phyloP scores from a whole-genome alignment of 352 stramenopile species.

The Pythium aristosporum region DNA sequence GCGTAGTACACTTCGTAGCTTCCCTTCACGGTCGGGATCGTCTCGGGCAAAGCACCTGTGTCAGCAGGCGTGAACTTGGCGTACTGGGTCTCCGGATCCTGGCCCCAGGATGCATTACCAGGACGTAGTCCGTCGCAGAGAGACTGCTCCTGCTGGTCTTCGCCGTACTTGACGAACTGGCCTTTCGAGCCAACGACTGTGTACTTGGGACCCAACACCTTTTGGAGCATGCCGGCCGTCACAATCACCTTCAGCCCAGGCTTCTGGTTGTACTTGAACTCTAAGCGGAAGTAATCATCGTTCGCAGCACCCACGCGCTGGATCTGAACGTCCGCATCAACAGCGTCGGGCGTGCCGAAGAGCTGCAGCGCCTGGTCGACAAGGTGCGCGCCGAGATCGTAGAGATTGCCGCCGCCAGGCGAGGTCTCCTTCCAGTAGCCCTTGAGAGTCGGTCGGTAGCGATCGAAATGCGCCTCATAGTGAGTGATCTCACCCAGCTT shows the following conservation, averaged over 20 bases:
- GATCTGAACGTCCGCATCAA: conserved; percentile 67
- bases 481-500: conserved; percentile 51
- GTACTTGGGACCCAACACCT: conserved; percentile 62
- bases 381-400: conserved; percentile 69
- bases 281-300: conserved; percentile 73
- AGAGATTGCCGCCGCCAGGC: conserved; percentile 58
- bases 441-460: conserved; percentile 68
- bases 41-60: conserved; percentile 22
- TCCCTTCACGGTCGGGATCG: conserved; percentile 43
- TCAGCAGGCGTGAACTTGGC: conserved; percentile 39
- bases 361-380: conserved; percentile 68
- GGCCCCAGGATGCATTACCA: conserved; percentile 47
- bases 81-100: conserved; percentile 45
- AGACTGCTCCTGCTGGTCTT: conserved; percentile 63
- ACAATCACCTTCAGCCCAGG: conserved; percentile 57
- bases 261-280: conserved; percentile 55
- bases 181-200: conserved; percentile 59
- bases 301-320: conserved; percentile 63
- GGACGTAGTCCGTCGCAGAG: conserved; percentile 54
- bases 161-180: conserved; percentile 56
- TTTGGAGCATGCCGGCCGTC: conserved; percentile 64
- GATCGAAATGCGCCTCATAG: conserved; percentile 68
- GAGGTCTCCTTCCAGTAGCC: conserved; percentile 77
- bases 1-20: conserved; percentile 72
- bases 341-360: conserved; percentile 49